Conservation (phyloP, 495 filamentous ascomycete species). For the Hyphodiscus hymeniophilus region DNA sequence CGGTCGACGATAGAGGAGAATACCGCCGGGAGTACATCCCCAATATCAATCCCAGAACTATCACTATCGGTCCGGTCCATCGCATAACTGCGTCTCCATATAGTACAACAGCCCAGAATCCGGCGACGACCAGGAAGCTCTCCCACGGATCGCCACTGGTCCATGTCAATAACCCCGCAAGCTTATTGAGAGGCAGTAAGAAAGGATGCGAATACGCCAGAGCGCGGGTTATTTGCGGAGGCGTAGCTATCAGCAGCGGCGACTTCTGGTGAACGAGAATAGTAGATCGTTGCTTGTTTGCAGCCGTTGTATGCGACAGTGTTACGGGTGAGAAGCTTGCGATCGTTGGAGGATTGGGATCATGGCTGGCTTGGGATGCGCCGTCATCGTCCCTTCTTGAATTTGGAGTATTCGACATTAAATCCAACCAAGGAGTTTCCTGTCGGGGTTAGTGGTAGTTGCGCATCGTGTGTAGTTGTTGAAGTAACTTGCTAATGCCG, state of each 20-base stretch:
- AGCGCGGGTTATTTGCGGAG: slow-evolving; percentile 84
- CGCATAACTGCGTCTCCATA: slow-evolving; percentile 79
- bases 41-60: slow-evolving; percentile 70
- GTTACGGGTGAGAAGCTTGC: slow-evolving; percentile 83
- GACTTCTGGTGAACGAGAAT: slow-evolving; percentile 96
- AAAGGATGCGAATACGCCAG: slow-evolving; percentile 94
- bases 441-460: slow-evolving; percentile 6
- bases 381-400: slow-evolving; percentile 19
- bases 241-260: slow-evolving; percentile 84
- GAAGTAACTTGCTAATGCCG: slow-evolving; percentile 13
- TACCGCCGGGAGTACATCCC: slow-evolving; percentile 92
- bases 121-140: slow-evolving; percentile 79
- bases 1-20: slow-evolving; percentile 78
- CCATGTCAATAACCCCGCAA: slow-evolving; percentile 84
- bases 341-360: slow-evolving; percentile 62
- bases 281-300: slow-evolving; percentile 71
- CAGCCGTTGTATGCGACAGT: slow-evolving; percentile 56
- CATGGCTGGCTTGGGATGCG: slow-evolving; percentile 20
- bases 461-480: background rate
- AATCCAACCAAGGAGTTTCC: slow-evolving; percentile 25
- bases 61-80: slow-evolving; percentile 71
- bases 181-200: slow-evolving; percentile 72
- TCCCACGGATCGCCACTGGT: slow-evolving; percentile 91
- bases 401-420: slow-evolving; percentile 20
- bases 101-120: slow-evolving; percentile 76